Evolutionary conservation across 2,329 filamentous ascomycete species (phyloP).

Genomic region (Delphinella strobiligena): DNA sequence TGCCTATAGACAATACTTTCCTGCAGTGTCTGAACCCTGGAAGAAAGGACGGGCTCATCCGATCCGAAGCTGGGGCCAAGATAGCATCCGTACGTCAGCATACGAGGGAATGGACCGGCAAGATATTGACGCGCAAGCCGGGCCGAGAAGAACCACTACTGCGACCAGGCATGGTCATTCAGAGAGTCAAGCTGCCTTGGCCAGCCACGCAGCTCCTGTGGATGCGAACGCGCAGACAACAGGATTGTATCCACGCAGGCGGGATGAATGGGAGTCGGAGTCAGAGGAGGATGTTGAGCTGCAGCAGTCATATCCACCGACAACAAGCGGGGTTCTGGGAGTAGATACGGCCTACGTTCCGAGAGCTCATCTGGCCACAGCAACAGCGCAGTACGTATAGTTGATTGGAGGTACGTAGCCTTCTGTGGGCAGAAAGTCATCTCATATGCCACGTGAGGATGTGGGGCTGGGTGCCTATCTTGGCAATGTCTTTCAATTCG

Average conservation of each 20-base stretch:
- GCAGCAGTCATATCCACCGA: slow-evolving; percentile 4
- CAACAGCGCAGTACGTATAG: slow-evolving; percentile 1
- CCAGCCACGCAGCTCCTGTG: slow-evolving; percentile 6
- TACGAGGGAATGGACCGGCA: slow-evolving; percentile 3
- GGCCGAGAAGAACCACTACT: slow-evolving; percentile 1
- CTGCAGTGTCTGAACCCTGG: slow-evolving; percentile 42
- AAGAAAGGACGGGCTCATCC: slow-evolving; percentile 47
- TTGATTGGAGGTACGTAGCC: no score
- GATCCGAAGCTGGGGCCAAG: slow-evolving; percentile 44
- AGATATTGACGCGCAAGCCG: neutral
- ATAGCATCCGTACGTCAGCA: slow-evolving; percentile 21
- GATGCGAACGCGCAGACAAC: slow-evolving; percentile 1
- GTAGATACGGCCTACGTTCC: slow-evolving; percentile 6
- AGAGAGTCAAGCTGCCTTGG: slow-evolving; percentile 4
- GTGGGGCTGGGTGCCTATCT: no score
- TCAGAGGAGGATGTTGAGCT: slow-evolving; percentile 6
- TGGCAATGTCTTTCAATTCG: no score
- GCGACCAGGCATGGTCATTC: slow-evolving; percentile 1
- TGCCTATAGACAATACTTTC: slow-evolving; percentile 49
- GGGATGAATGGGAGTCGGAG: slow-evolving; percentile 6
- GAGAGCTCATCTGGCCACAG: slow-evolving; percentile 2
- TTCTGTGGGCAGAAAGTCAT: neutral
- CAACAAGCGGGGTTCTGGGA: slow-evolving; percentile 1
- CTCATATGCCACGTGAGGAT: neutral
- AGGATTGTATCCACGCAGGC: neutral